phyloP scores from a whole-genome alignment of 768 basidiomycete species.

The Collybia sordida region DNA sequence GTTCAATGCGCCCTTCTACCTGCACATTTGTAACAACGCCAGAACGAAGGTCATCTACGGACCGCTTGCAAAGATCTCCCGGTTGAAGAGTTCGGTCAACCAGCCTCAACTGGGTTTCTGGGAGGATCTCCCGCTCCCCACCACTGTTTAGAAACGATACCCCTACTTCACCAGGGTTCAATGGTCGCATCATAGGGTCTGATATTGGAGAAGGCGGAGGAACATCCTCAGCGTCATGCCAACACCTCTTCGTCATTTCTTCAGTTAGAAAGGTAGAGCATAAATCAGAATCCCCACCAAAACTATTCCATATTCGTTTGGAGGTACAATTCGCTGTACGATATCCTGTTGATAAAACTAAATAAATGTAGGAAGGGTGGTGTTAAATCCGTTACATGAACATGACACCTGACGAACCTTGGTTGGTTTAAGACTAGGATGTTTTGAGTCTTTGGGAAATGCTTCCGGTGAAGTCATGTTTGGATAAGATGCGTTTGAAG shows the following conservation, averaged over 20 bases:
- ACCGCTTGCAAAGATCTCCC: conserved; percentile 83
- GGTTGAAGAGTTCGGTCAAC: conserved; percentile 76
- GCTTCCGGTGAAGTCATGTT: no score
- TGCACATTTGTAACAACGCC: conserved; percentile 70
- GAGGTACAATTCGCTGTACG: conserved; percentile 45
- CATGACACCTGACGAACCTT: conserved; percentile 14
- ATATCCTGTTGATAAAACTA: conserved; percentile 73
- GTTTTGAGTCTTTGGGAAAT: not conserved
- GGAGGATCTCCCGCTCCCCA: conserved; percentile 65
- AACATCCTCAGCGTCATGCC: conserved; percentile 84
- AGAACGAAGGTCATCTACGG: conserved; percentile 68
- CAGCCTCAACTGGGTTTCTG: conserved; percentile 65
- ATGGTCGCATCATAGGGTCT: conserved; percentile 76
- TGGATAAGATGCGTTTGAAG: not conserved
- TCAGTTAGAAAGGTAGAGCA: not conserved
- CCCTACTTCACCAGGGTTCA: conserved; percentile 79
- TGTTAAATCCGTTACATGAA: not conserved
- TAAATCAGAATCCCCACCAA: conserved; percentile 43
- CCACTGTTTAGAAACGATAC: conserved; percentile 61
- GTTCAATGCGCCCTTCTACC: conserved; percentile 67
- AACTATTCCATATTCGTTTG: conserved; percentile 57
- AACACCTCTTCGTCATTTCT: conserved; percentile 61
- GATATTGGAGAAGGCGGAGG: conserved; percentile 39
- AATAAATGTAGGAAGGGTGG: not conserved
- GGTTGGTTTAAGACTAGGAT: conserved; percentile 8